Evolutionary conservation across 108 stramenopile genomes (phyloP).

Genomic region (Skeletonema potamos): DNA sequence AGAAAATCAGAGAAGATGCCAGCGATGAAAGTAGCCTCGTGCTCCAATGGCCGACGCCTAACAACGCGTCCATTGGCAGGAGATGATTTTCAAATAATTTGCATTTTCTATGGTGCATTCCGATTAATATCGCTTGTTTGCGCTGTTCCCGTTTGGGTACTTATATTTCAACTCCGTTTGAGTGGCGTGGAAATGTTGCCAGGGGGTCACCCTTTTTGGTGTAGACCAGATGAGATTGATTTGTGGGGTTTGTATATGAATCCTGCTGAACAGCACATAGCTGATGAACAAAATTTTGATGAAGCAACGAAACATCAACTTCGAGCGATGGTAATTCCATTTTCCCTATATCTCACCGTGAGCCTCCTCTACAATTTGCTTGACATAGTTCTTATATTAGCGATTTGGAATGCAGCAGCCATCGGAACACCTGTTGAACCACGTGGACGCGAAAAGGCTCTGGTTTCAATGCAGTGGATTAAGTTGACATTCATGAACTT

Average conservation of each 20-base stretch:
- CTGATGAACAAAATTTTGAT: not conserved
- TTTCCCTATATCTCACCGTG: not conserved
- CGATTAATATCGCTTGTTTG: not conserved
- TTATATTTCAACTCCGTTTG: not conserved
- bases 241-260: not conserved
- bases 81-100: constrained; percentile 7
- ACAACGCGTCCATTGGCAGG: constrained; percentile 9
- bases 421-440: constrained; percentile 6
- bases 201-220: not conserved
- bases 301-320: not conserved
- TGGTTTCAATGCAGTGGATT: not conserved
- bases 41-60: not conserved
- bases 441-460: not conserved
- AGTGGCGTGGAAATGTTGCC: not conserved
- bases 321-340: not conserved
- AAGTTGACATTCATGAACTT: constrained; percentile 13
- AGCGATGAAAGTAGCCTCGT: not conserved
- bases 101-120: constrained; percentile 8
- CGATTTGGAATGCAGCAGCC: constrained; percentile 2
- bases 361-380: constrained; percentile 1
- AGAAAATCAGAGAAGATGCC: not conserved
- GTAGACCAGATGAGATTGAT: not conserved
- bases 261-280: not conserved
- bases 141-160: not conserved
- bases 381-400: not conserved